Base-by-base conservation (phyloP, 441 rosid species). In the Populus hybrid region DNA sequence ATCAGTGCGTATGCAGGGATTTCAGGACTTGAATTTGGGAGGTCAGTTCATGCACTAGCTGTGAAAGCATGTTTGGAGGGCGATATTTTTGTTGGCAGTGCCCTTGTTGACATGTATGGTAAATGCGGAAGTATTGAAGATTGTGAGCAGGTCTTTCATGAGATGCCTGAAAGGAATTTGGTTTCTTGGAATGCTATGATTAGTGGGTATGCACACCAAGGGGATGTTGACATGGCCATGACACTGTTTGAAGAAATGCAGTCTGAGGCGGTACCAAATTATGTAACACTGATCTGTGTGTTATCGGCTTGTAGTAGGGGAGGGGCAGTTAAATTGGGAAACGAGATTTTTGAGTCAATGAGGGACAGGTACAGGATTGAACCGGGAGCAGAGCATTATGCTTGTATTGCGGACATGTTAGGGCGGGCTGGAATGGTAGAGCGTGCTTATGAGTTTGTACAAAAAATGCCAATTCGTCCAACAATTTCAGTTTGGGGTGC, bases 31-130 rank as follows among this genome's bases (percentile, higher is more conserved):
- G 94, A 88, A 78, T 72, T 92, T 73, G 96, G 97, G 67, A 88
- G 90, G 80, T 91, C 92, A 35, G 81, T 89, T 69, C 98, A 92
- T 74, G 93, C 88, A 64, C 87, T 90, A 16, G 90, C 94, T 7
- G 88, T 89, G 57, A 95, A 95, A 83, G 90, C 90, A 23, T 91
- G 96, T n/a, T 78, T 87, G 28, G 93, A 86, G 35, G 84, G 74
- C 75, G 89, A 88, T 82, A 68, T 91, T 53, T 92, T 90, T 78
- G 96, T 95, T 5, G 90, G 94, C 42, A 91, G 92, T 81, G 92
- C 98, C 14, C 88, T 93, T 1, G 91, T 93, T 82, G 93, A 93
- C 81, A 91, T 94, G 97, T 94, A 94, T 53, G 98, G 98, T 9
- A 94, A 93, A 90, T 93, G 99, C 63, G 99, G 98, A 73, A 85